Base-by-base conservation (phyloP, 192 early-diverging fungal genomes). In the Backusella luteola region DNA sequence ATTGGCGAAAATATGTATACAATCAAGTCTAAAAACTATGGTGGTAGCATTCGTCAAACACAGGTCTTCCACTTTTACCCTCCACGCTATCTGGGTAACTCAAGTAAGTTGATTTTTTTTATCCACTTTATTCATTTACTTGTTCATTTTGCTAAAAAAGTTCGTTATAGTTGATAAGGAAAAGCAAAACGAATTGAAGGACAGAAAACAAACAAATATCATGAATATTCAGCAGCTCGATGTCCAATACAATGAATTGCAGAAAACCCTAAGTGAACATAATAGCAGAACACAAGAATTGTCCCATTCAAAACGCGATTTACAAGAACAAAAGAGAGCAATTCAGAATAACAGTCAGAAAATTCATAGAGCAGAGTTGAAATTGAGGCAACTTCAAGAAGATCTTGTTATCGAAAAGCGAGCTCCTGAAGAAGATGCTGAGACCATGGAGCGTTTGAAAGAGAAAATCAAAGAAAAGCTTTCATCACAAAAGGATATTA, bases 131-230 rank as follows among this genome's bases (percentile, higher is more conserved):
- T 21, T 11, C 35, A n/a, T 34, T 72, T 35, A 17, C 34, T 15
- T 29, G 39, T 34, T 38, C 32, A 42, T 75, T 76, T 75, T 42
- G 19, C 34, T 49, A 32, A 32, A 32, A 32, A 34, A n/a, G 12
- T 52, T 59, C 2, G 36, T 26, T 15, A 56, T 72, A 89, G 87
- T 86, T 34, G 83, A 91, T 66, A 77, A 74, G 12, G 83, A 86
- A 17, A 74, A 73, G 35, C 79, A 85, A 9, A 71, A 76, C 4
- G 59, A 77, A 1, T 67, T 90, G 42, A 75, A 89, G 21, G 42
- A 66, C 3, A 19, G 77, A 80, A 11, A 41, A 84, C 11, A 71
- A 82, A 21, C 71, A 79, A 0, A 34, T 71, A 9, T 76, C 21
- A 73, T 73, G 1, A n/a, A 52, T 3, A 23, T 81, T n/a, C 77